phyloP scores from a whole-genome alignment of 768 basidiomycete genomes.

The Suillus hirtellus region DNA sequence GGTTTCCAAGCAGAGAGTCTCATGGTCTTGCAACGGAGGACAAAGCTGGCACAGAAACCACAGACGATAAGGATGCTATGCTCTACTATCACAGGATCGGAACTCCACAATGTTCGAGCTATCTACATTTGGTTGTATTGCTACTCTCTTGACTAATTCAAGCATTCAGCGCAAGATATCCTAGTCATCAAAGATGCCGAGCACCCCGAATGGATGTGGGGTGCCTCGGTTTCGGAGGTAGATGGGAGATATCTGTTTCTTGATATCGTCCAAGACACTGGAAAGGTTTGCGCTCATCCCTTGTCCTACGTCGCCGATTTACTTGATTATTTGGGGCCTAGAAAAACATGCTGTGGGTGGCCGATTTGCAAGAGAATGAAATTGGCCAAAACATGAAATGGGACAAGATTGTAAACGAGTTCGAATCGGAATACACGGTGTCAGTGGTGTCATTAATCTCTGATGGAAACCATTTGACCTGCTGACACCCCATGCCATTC shows the following conservation, averaged over 20 bases:
- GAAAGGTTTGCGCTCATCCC: conserved; percentile 44
- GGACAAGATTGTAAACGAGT: conserved; percentile 71
- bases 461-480: conserved; percentile 2
- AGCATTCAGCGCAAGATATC: conserved; percentile 58
- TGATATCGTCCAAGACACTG: conserved; percentile 57
- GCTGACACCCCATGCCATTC: background rate
- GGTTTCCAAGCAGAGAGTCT: conserved; percentile 55
- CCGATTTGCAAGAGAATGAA: conserved; percentile 58
- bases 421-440: conserved; percentile 65
- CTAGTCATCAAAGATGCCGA: conserved; percentile 64
- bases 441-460: conserved; percentile 36
- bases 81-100: conserved; percentile 76
- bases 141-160: conserved; percentile 12
- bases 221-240: conserved; percentile 50
- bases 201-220: conserved; percentile 68
- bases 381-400: conserved; percentile 69
- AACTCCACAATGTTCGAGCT: conserved; percentile 60
- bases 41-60: conserved; percentile 57
- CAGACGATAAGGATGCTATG: conserved; percentile 66
- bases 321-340: conserved; percentile 27
- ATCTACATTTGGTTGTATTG: conserved; percentile 8
- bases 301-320: background rate
- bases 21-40: conserved; percentile 50
- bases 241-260: conserved; percentile 68
- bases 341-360: conserved; percentile 78